A percentile compares a stretch with the other conserved stretches of the same genome.
Conservation (phyloP, 2,329 filamentous ascomycete species). For the Acrodontium crateriforme region DNA sequence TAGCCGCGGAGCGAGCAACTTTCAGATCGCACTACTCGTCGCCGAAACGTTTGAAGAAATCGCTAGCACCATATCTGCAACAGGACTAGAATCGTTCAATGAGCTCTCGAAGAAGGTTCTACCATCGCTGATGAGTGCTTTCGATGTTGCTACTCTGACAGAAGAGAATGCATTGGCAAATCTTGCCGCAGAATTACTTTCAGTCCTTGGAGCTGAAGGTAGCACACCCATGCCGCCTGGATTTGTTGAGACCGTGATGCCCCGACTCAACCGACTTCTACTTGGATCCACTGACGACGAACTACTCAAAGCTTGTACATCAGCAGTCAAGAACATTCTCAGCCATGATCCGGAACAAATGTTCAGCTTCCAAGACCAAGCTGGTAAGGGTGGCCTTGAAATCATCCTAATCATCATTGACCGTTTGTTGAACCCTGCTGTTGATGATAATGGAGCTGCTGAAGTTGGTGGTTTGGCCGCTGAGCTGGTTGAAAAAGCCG, state of each 20-base stretch:
- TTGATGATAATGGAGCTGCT: slow-evolving; percentile 91
- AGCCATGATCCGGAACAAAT: slow-evolving; percentile 82
- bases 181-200: slow-evolving; percentile 72
- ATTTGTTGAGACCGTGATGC: slow-evolving; percentile 73
- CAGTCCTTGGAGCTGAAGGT: slow-evolving; percentile 67
- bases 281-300: slow-evolving; percentile 78
- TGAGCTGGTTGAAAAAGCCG: slow-evolving; percentile 89
- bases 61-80: slow-evolving; percentile 51
- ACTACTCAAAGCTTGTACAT: slow-evolving; percentile 71
- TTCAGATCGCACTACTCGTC: slow-evolving; percentile 78
- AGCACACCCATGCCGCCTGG: slow-evolving; percentile 73
- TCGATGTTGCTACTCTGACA: slow-evolving; percentile 75
- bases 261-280: slow-evolving; percentile 71
- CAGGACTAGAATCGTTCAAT: slow-evolving; percentile 54
- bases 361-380: slow-evolving; percentile 68
- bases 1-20: slow-evolving; percentile 76
- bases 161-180: slow-evolving; percentile 75
- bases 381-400: slow-evolving; percentile 72
- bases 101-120: slow-evolving; percentile 73
- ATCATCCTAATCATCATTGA: slow-evolving; percentile 86
- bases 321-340: slow-evolving; percentile 78
- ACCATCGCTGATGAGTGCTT: slow-evolving; percentile 74
- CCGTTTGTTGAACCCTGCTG: slow-evolving; percentile 63
- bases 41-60: slow-evolving; percentile 87
- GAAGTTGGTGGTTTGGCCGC: slow-evolving; percentile 91